phyloP scores from a whole-genome alignment of 768 basidiomycete species.

The Kwoniella mangroviensis region DNA sequence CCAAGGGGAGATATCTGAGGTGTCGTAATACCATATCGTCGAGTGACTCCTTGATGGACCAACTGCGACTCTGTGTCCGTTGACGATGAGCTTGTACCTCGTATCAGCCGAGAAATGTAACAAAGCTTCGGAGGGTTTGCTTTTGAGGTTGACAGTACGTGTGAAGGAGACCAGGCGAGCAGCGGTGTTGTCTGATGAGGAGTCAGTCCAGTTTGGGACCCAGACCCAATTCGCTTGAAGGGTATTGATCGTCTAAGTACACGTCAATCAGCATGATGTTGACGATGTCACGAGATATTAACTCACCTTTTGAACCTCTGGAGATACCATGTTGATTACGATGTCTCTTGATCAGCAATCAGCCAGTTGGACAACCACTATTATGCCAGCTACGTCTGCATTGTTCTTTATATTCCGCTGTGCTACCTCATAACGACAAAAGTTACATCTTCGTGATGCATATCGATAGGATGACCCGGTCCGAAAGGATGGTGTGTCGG shows the following conservation, averaged over 20 bases:
- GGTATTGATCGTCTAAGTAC: constrained; percentile 18
- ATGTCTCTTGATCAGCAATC: too few species aligned
- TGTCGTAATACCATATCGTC: constrained; percentile 36
- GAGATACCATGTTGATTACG: neutral
- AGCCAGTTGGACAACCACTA: too few species aligned
- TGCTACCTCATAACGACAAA: too few species aligned
- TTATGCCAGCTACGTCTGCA: too few species aligned
- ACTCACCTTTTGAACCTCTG: neutral
- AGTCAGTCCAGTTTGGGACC: constrained; percentile 26
- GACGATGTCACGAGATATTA: neutral
- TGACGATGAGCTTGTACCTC: constrained; percentile 39
- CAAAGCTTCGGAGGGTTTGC: constrained; percentile 2
- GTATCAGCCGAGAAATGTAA: constrained; percentile 35
- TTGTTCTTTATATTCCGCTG: too few species aligned
- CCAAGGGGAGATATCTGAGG: constrained; percentile 26
- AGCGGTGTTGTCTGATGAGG: constrained; percentile 14
- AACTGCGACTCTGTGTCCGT: constrained; percentile 30
- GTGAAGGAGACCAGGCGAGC: constrained; percentile 25
- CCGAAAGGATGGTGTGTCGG: too few species aligned
- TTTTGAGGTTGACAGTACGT: constrained; percentile 2
- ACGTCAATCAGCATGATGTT: neutral
- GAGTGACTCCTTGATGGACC: constrained; percentile 30
- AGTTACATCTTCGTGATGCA: too few species aligned
- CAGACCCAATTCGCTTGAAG: constrained; percentile 30
- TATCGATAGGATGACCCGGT: too few species aligned